Evolutionary conservation across 2,329 filamentous ascomycete species (phyloP).

Genomic region (Neofusicoccum kwambonambiense): DNA sequence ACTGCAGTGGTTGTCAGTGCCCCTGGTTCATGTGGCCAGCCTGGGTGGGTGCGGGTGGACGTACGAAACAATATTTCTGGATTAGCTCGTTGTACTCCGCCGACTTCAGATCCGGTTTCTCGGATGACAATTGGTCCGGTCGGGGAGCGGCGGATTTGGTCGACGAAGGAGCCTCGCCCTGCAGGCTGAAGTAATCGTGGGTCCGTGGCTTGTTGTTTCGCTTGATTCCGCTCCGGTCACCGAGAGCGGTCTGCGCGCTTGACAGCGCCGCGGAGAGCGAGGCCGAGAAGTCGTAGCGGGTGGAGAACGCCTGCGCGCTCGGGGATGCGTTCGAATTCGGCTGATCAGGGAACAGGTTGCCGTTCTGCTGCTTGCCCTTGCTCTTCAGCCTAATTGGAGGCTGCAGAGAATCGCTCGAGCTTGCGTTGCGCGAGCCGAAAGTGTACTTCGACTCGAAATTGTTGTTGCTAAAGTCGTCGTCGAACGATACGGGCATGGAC

Average conservation of each 20-base stretch:
- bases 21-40: conserved; percentile 32
- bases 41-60: conserved; percentile 44
- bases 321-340: conserved; percentile 25
- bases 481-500: conserved; percentile 56
- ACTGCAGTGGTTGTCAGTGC: conserved; percentile 46
- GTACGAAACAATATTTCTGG: conserved; percentile 99
- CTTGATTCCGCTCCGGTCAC: conserved; percentile 54
- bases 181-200: conserved; percentile 35
- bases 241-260: conserved; percentile 64
- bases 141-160: conserved; percentile 40
- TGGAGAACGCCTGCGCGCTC: conserved; percentile 75
- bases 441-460: conserved; percentile 47
- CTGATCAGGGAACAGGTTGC: conserved; percentile 60
- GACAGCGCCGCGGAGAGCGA: conserved; percentile 82
- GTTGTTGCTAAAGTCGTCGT: conserved; percentile 68
- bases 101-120: conserved; percentile 73
- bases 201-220: conserved; percentile 24
- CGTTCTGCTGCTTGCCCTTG: conserved; percentile 58
- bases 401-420: conserved; percentile 59
- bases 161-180: conserved; percentile 29
- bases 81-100: conserved; percentile 94
- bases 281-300: conserved; percentile 94
- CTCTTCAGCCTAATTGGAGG: conserved; percentile 68
- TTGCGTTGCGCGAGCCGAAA: conserved; percentile 41
- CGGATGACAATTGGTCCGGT: conserved; percentile 56